These are phyloP conservation scores for Scedosporium apiospermum DNA, from an alignment of 2,329 filamentous ascomycete species.

Conservation along the genomic window DNA sequence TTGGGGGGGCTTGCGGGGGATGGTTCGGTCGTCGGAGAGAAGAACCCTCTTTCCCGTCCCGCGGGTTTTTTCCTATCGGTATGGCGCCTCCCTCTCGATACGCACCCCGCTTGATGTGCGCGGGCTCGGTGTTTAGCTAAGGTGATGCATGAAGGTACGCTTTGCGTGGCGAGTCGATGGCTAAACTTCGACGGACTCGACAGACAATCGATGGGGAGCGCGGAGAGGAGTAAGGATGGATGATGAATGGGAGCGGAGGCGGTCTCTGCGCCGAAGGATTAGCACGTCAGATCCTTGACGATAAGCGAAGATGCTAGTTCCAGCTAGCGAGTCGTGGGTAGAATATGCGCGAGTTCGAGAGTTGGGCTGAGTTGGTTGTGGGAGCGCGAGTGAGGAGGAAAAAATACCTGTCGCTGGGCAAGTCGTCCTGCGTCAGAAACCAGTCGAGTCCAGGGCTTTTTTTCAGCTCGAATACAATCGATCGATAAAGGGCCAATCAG, in stretches of 20 bases:
- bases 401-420: neutral
- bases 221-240: neutral
- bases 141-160: neutral
- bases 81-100: constrained; percentile 1
- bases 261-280: neutral
- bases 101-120: constrained; percentile 4
- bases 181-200: neutral
- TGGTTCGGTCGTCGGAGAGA: neutral
- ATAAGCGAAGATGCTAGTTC: neutral
- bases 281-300: neutral
- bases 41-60: neutral
- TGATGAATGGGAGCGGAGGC: neutral
- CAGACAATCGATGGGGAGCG: neutral
- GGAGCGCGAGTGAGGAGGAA: neutral
- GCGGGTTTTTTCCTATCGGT: neutral
- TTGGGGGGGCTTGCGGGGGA: neutral
- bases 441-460: neutral
- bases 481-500: neutral
- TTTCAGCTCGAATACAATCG: neutral
- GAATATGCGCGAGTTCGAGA: neutral
- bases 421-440: neutral
- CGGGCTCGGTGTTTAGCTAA: constrained; percentile 1
- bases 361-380: neutral
- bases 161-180: neutral
- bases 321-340: neutral